Evolutionary conservation across 192 early-diverging fungal species (phyloP), one percentile per base, ranked within the genome.

Genomic region (Podila verticillata): DNA sequence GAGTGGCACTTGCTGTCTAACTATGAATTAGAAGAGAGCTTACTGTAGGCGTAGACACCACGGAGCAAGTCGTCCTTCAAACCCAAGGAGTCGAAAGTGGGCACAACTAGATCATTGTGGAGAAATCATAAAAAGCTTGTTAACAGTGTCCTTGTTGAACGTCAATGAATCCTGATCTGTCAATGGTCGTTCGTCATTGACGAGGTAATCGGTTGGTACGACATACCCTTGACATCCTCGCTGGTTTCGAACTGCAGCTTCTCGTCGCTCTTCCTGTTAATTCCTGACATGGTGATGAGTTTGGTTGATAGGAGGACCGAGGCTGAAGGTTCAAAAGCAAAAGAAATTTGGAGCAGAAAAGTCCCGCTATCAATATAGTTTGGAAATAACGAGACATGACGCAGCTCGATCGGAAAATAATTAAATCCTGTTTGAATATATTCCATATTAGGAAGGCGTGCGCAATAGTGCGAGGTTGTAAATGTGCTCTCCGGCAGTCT

Each of bases 1-100:
- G 26, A n/a, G n/a, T n/a, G n/a, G n/a, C n/a, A 5, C n/a, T 17
- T 34, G 5, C 54, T 7, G 67, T 54, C 10, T 19, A 54, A 1
- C n/a, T n/a, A 54, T 26, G 51, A 26, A 17, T 9, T 24, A 0
- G 24, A 12, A 2, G 22, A 44, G 39, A 3, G 15, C 51, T 63
- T 82, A 93, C 91, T 96, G 89, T 98, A 97, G 26, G 96, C 97
- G 78, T 97, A 99, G 84, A 99, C 96, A 59, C 97, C 97, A 72
- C 97, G 89, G 59, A 99, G 83, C 39, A 99, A 86, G 73, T 99
- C 96, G 68, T 98, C 96, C 83, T 99, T 99, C 68, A 99, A 87
- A n/a, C 92, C 91, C 85, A 99, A 94, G n/a, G 92, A 85, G 83
- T 98, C 98, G 64, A 99, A 99, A 8, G 96, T 93, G 31, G 90